Conservation (phyloP, 345 rosid species). For the Hibiscus trionum region DNA sequence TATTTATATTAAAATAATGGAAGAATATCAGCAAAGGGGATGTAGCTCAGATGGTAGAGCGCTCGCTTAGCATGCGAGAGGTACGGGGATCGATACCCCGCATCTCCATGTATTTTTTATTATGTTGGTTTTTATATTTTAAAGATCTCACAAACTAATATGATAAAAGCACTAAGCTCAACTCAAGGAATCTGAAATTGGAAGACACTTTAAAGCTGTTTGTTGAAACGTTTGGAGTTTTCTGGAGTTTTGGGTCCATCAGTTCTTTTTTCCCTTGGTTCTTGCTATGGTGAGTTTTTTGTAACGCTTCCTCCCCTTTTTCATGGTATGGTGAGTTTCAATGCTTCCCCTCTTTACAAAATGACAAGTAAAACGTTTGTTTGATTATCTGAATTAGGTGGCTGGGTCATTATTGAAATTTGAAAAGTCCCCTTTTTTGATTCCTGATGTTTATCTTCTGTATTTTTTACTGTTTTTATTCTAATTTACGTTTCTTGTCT, state of each 20-base stretch:
- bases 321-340: not conserved
- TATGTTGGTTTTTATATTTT: no score
- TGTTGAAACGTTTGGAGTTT: not conserved
- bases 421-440: not conserved
- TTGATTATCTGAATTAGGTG: not conserved
- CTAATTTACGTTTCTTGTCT: not conserved
- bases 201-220: not conserved
- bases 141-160: no score
- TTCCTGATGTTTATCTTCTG: not conserved
- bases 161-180: no score
- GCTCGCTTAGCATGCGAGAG: conserved; percentile 96
- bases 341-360: not conserved
- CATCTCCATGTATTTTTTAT: conserved; percentile 38
- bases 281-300: not conserved
- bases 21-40: not conserved
- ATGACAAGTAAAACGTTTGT: not conserved
- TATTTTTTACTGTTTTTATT: not conserved
- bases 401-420: not conserved
- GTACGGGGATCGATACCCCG: conserved; percentile 85
- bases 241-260: not conserved
- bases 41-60: conserved; percentile 91
- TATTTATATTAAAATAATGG: no score
- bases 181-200: not conserved
- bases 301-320: not conserved
- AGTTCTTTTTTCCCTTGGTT: not conserved